These are phyloP conservation scores for Mercurialis annua DNA, from an alignment of 345 rosid species.

Conservation along the genomic window DNA sequence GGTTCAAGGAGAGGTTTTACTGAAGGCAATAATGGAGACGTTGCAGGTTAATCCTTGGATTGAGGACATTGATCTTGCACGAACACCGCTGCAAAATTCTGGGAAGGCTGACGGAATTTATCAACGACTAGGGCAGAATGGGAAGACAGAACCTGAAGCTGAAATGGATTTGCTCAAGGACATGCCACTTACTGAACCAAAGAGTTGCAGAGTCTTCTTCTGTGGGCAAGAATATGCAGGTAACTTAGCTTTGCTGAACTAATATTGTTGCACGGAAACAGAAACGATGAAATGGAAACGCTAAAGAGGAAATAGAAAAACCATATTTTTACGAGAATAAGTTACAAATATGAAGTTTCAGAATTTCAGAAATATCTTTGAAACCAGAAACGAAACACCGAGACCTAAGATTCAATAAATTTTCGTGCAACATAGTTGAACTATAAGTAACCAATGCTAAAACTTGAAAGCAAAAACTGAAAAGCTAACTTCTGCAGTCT, in stretches of 20 bases:
- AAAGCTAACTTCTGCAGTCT: not conserved
- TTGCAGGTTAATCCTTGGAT: conserved; percentile 86
- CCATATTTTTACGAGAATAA: too few species aligned
- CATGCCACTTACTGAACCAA: conserved; percentile 82
- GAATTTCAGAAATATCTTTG: too few species aligned
- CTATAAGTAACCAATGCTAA: conserved; percentile 5
- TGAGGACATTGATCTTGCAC: conserved; percentile 72
- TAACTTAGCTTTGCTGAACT: conserved; percentile 11
- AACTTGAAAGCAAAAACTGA: conserved; percentile 1
- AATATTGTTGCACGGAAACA: too few species aligned
- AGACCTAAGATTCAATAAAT: too few species aligned
- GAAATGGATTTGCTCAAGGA: conserved; percentile 72
- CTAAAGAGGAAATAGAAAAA: too few species aligned
- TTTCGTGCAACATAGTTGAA: too few species aligned
- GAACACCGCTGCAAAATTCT: conserved; percentile 69
- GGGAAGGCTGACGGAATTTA: conserved; percentile 70
- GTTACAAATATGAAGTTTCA: too few species aligned
- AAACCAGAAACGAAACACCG: too few species aligned
- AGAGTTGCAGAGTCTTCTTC: conserved; percentile 76
- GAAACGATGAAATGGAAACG: too few species aligned
- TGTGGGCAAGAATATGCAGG: conserved; percentile 97
- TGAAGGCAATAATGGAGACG: conserved; percentile 66
- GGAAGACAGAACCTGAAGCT: conserved; percentile 43
- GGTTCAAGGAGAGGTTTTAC: conserved; percentile 61
- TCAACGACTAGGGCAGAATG: conserved; percentile 74